phyloP scores from a whole-genome alignment of 2,329 filamentous ascomycete genomes.

The Stagonosporopsis rhizophila region DNA sequence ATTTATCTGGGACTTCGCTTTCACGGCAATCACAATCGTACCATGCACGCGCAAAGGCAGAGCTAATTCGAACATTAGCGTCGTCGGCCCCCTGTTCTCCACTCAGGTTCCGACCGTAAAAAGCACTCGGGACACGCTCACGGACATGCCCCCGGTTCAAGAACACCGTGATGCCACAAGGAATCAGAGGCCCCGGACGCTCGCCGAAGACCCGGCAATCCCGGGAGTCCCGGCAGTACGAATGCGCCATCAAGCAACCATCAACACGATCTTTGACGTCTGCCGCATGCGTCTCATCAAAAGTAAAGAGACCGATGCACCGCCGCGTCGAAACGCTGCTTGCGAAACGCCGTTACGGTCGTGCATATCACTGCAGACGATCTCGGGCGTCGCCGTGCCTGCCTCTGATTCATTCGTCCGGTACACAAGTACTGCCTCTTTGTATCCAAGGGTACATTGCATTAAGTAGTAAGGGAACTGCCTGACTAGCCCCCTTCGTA shows the following conservation, averaged over 20 bases:
- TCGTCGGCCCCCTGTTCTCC: slow-evolving; percentile 13
- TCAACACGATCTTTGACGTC: slow-evolving; percentile 2
- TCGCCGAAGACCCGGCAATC: slow-evolving; percentile 12
- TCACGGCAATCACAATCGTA: slow-evolving; percentile 5
- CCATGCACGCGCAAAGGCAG: slow-evolving; percentile 7
- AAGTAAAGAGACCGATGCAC: slow-evolving; percentile 6
- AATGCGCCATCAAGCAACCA: neutral
- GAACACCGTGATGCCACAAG: slow-evolving; percentile 1
- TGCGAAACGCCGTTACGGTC: slow-evolving; percentile 8
- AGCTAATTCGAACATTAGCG: slow-evolving; percentile 13
- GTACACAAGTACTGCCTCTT: neutral
- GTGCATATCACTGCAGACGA: slow-evolving; percentile 11
- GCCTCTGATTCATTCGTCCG: slow-evolving; percentile 3
- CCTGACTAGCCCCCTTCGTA: neutral
- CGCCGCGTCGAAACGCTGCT: slow-evolving; percentile 10
- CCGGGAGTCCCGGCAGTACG: slow-evolving; percentile 13
- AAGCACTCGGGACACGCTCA: slow-evolving; percentile 8
- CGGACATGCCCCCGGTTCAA: slow-evolving; percentile 13
- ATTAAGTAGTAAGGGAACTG: neutral
- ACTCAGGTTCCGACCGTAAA: slow-evolving; percentile 3
- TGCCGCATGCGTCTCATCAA: slow-evolving; percentile 20
- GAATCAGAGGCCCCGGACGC: slow-evolving; percentile 16
- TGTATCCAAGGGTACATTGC: neutral
- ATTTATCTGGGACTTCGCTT: neutral
- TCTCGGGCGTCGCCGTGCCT: slow-evolving; percentile 10